Evolutionary conservation across 148 eudicot species (phyloP), one percentile per base, ranked within the genome.

Genomic region (Silene uniflora): DNA sequence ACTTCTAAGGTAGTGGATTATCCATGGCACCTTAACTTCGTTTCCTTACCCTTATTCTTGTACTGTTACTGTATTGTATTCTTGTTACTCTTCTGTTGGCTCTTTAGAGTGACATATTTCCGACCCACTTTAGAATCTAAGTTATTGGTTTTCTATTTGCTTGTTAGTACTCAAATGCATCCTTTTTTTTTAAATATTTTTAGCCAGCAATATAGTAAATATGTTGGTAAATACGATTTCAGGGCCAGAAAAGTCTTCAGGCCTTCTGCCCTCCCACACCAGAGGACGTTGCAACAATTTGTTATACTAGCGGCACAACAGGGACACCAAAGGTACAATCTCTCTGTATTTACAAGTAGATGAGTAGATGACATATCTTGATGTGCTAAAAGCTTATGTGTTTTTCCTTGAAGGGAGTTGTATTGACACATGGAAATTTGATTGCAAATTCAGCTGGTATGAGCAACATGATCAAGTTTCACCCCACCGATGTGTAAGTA

Each of bases 271-370:
- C 93, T 74, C 96, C 98, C 56, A 82, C 80, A 76, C 88, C 96
- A 60, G 89, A 91, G 44, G 98, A 93, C 54, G 73, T 88, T 71
- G 96, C 98, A 56, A 93, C 98, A 54, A 85, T 93, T 82, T 93
- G 98, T 82, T 93, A 93, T 84, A 93, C 98, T 21, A 93, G 98
- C 85, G 98, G 98, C 80, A 93, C 98, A 65, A 93, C 98, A 71
- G 98, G 98, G 66, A 91, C 93, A 71, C 98, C 98, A 44, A 93
- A 93, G 98, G 98, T 93, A 80, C 72, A 60, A 32, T 47, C 44
- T 62, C n/a, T 44, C 55, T 69, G 58, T 67, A 59, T 67, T 10
- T 47, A 46, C 72, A 68, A 19, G 52, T 32, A 27, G 22, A 47
- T 47, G 71, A 54, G 52, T 32, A 27, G 22, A 47, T 47, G 71